Evolutionary conservation across 257 asterid genomes (phyloP), one percentile per base, ranked within the genome.

Genomic region (Catharanthus roseus): DNA sequence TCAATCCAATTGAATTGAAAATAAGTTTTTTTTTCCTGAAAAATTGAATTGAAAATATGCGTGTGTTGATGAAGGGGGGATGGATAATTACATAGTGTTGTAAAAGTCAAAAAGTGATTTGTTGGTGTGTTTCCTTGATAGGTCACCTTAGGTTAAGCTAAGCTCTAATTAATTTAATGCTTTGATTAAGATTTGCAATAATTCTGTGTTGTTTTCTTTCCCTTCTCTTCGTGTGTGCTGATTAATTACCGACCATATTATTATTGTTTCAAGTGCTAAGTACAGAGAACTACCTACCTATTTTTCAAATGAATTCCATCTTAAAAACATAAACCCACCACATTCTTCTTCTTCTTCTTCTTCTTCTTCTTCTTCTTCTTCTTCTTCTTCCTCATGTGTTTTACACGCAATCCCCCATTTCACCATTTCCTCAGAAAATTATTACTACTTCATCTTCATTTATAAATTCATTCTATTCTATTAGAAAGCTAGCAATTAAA

Each of bases 191-290:
- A 73, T 58, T 69, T 71, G n/a, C 55, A 58, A 56, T 56, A 6
- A 31, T 60, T 51, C 28, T 23, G 13, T 23, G 13, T 58, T 66
- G 1, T 65, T 49, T 64, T n/a, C n/a, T n/a, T n/a, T n/a, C n/a
- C n/a, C n/a, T n/a, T n/a, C n/a, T n/a, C n/a, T n/a, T n/a, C n/a
- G n/a, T n/a, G n/a, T n/a, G n/a, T n/a, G n/a, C n/a, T n/a, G n/a
- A n/a, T n/a, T n/a, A n/a, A 74, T 82, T 74, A 54, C 77, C 88
- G 95, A 89, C 96, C 82, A 51, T 55, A 85, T 89, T 49, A 83
- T 82, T 44, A 68, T 50, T 6, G 23, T 49, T 62, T 79, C 38
- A 74, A 69, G 78, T 58, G 69, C 45, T 72, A 13, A 76, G 83
- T 76, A 85, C 86, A 78, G 84, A 83, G 86, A 85, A 64, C 54